Percentiles rank a stretch among this genome's conserved stretches.
phyloP scores from a whole-genome alignment of 306 rosid genomes.

The Prunus salicina region DNA sequence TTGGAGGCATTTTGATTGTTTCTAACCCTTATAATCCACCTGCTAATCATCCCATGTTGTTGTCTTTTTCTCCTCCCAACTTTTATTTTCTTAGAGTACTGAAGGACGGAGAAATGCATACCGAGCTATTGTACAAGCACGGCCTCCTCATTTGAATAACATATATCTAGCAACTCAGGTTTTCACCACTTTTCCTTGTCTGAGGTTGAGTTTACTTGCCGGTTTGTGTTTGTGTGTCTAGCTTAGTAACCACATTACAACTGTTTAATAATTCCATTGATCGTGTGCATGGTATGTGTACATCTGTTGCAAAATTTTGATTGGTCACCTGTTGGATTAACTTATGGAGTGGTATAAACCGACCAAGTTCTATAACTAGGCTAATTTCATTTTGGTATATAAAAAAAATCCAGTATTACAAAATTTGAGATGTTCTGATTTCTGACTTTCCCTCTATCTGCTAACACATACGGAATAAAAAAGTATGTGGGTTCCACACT shows the following conservation, averaged over 20 bases:
- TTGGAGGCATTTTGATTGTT: constrained; percentile 19
- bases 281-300: not conserved
- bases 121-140: constrained; percentile 89
- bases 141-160: constrained; percentile 82
- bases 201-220: not conserved
- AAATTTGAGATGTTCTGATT: no score
- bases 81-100: constrained; percentile 51
- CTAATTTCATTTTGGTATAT: not conserved
- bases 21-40: constrained; percentile 7
- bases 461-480: no score
- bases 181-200: constrained; percentile 12
- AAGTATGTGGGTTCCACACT: no score
- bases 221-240: constrained; percentile 6
- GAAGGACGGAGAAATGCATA: constrained; percentile 89
- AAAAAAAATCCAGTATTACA: no score
- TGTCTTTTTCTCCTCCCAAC: not conserved
- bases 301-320: not conserved
- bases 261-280: not conserved
- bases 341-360: not conserved
- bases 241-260: not conserved
- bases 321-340: not conserved
- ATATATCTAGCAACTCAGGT: constrained; percentile 96
- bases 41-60: constrained; percentile 9
- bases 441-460: no score
- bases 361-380: not conserved